Evolutionary conservation across 2,329 filamentous ascomycete genomes (phyloP).

Genomic region (Ustilaginoidea virens): DNA sequence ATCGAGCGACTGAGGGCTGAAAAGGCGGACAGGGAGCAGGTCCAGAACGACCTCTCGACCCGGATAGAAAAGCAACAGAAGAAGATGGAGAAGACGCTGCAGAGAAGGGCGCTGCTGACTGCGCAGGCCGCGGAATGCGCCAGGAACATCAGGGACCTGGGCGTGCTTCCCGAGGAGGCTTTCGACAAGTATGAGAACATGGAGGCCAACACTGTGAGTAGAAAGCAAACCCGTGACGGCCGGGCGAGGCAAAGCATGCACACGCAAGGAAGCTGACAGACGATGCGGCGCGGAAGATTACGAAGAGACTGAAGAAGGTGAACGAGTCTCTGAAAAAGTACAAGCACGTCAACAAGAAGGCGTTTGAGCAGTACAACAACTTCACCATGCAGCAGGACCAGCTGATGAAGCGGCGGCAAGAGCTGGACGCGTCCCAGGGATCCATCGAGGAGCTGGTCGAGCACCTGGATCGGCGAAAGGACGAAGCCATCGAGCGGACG

Average conservation of each 20-base stretch:
- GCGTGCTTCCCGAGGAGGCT: slow-evolving; percentile 84
- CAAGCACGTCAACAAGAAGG: slow-evolving; percentile 97
- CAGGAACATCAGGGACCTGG: slow-evolving; percentile 82
- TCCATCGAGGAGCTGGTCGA: slow-evolving; percentile 88
- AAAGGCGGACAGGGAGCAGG: slow-evolving; percentile 50
- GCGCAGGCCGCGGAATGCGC: slow-evolving; percentile 66
- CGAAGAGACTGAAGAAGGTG: slow-evolving; percentile 68
- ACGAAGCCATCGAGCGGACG: slow-evolving; percentile 93
- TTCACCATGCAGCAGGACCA: slow-evolving; percentile 88
- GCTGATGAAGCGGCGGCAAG: slow-evolving; percentile 67
- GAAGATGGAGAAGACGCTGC: slow-evolving; percentile 79
- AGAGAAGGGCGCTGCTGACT: slow-evolving; percentile 68
- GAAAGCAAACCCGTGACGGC: neutral
- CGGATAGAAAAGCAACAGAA: slow-evolving; percentile 78
- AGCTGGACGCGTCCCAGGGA: slow-evolving; percentile 71
- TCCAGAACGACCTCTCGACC: slow-evolving; percentile 59
- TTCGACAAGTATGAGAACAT: slow-evolving; percentile 82
- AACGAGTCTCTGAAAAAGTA: slow-evolving; percentile 92
- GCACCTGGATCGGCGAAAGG: slow-evolving; percentile 86
- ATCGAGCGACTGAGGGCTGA: slow-evolving; percentile 39
- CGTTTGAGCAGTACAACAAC: slow-evolving; percentile 96
- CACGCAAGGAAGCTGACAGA: slow-evolving; percentile 4
- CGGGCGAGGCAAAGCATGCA: slow-evolving; percentile 4
- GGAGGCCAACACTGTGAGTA: slow-evolving; percentile 56
- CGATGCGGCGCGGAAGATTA: slow-evolving; percentile 40